Conservation (phyloP, 768 basidiomycete species). For the Russula sp. region DNA sequence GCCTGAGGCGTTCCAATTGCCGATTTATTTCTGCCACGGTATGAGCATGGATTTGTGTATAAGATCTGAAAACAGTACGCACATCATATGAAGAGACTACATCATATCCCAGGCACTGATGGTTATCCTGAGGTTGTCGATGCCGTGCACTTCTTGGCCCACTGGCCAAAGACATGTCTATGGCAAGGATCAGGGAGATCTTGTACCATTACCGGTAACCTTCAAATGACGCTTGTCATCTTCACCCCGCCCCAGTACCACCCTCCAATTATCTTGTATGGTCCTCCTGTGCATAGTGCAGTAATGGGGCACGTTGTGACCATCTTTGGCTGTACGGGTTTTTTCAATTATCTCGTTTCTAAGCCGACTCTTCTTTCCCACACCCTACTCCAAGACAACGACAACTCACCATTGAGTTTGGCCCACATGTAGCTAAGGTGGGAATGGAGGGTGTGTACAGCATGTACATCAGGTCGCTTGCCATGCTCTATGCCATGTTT, state of each 20-base stretch:
- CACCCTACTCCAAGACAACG: not conserved
- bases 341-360: conserved; percentile 90
- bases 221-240: no score
- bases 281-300: conserved; percentile 80
- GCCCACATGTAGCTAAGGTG: conserved; percentile 58
- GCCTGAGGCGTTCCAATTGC: conserved; percentile 92
- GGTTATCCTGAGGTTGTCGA: conserved; percentile 86
- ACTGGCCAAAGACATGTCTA: conserved; percentile 90
- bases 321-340: conserved; percentile 95
- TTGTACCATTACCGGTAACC: no score
- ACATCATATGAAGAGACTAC: conserved; percentile 81
- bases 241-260: no score
- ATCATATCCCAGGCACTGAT: conserved; percentile 95
- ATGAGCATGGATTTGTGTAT: conserved; percentile 3
- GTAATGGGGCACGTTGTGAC: conserved; percentile 90
- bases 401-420: not conserved
- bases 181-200: conserved; percentile 12
- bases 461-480: conserved; percentile 86
- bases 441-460: conserved; percentile 95
- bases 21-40: conserved; percentile 56
- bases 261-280: conserved; percentile 71
- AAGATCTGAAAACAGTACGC: conserved; percentile 34
- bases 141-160: conserved; percentile 75
- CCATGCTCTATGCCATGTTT: conserved; percentile 80
- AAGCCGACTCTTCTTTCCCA: conserved; percentile 48